Evolutionary conservation across 305 asterid species (phyloP), one percentile per base, ranked within the genome.

Genomic region (Salvia sclarea): DNA sequence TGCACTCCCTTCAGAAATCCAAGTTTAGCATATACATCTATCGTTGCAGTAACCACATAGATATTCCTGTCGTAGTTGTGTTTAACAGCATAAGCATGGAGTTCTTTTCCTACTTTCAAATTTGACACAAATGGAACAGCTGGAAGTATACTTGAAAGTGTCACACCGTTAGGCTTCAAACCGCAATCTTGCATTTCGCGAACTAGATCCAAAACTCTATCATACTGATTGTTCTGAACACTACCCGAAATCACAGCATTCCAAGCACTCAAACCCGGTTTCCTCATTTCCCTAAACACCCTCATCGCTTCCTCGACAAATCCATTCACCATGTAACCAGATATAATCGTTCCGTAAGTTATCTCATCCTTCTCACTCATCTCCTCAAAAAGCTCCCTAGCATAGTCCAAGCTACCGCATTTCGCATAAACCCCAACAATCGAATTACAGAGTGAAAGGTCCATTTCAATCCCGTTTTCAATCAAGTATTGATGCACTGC

Each of bases 321-420:
- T 54, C 98, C 96, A 57, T 92, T 81, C 79, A 55, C 69, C 97
- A 90, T 90, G 85, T 92, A 92, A 24, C 95, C 95, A 18, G 95
- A 79, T 72, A 92, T 82, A 20, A 92, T 81, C 3, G 98, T 75
- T 63, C 95, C 78, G 64, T 90, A 90, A 20, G 92, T 85, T 66
- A 90, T 83, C 60, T 83, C 95, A 76, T 92, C 97, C 73, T 82
- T 83, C 60, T 83, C 97, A 55, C 64, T 78, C 96, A 90, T 92
- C 78, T 80, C 96, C 62, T 88, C 85, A 2, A 88, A 92, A 60
- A 92, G 83, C 73, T 78, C 83, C 73, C 81, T 78, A 43, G 92
- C 97, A 47, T 85, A 92, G 68, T 92, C 95, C 87, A 92, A 79
- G 86, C 91, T 82, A 61, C 97, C 98, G 61, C 96, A 92, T 79